A percentile compares a stretch with the other conserved stretches of the same genome.
These are phyloP conservation scores for Wickerhamomyces canadensis DNA, from an alignment of 805 yeast species.

Conservation along the genomic window DNA sequence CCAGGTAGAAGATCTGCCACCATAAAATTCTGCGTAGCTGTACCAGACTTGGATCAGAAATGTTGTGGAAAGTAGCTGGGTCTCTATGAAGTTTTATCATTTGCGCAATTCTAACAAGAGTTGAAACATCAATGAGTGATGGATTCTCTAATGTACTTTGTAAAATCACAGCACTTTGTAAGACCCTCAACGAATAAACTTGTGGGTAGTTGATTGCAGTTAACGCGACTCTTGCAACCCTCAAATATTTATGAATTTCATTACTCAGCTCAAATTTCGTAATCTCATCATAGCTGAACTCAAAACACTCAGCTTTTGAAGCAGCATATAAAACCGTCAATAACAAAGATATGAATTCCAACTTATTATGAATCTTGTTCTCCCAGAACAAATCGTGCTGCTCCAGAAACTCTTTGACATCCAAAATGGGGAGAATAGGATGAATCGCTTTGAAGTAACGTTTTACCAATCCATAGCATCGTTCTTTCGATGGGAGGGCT, in stretches of 20 bases:
- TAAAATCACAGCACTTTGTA: slow-evolving; percentile 42
- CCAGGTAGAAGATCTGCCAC: slow-evolving; percentile 63
- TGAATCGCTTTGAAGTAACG: slow-evolving; percentile 49
- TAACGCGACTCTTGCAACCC: slow-evolving; percentile 43
- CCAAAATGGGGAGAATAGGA: slow-evolving; percentile 48
- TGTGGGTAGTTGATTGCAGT: slow-evolving; percentile 47
- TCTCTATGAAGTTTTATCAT: slow-evolving; percentile 53
- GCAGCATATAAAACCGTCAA: slow-evolving; percentile 55
- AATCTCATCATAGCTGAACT: slow-evolving; percentile 38
- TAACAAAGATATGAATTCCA: slow-evolving; percentile 43
- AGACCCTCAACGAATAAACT: slow-evolving; percentile 34
- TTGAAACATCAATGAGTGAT: slow-evolving; percentile 49
- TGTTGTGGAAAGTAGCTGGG: slow-evolving; percentile 47
- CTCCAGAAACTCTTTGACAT: slow-evolving; percentile 36
- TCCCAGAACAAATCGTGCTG: slow-evolving; percentile 49
- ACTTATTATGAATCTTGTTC: slow-evolving; percentile 23
- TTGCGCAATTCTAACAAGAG: slow-evolving; percentile 51
- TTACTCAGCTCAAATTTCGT: slow-evolving; percentile 28
- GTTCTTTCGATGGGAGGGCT: slow-evolving; percentile 40
- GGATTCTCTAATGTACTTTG: slow-evolving; percentile 53
- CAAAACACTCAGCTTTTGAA: slow-evolving; percentile 54
- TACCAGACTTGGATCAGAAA: slow-evolving; percentile 41
- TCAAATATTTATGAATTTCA: slow-evolving; percentile 44
- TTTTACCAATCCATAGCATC: slow-evolving; percentile 41
- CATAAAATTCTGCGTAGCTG: slow-evolving; percentile 53